Evolutionary conservation across 495 filamentous ascomycete species (phyloP), one percentile per base, ranked within the genome.

Genomic region (Aspergillus leporis): DNA sequence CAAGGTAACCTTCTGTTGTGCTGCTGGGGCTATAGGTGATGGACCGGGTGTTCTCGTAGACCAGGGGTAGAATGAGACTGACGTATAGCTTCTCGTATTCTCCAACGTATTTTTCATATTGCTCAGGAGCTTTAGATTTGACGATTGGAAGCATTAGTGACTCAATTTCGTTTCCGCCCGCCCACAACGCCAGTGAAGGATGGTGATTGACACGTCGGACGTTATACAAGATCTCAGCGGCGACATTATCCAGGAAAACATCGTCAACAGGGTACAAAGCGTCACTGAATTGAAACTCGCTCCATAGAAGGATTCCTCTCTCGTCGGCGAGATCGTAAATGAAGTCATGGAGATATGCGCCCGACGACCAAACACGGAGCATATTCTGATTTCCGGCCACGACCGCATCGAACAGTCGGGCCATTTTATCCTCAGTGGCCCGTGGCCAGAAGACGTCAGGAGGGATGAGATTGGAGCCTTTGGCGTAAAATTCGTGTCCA

Each of bases 241-340:
- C 73, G 28, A 81, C 78, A 52, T 85, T 87, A 16, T 85, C 83
- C 9, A 90, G 66, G 59, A 87, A 89, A 0, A 67, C 72, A 4
- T 73, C 62, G 47, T 83, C 66, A 0, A 83, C 75, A 0, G 87
- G 86, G 60, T 90, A 90, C 16, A 87, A 63, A 0, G 84, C 78
- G 68, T 87, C 85, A 28, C 83, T 82, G 67, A 87, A 89, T 66
- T 87, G 77, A 48, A 88, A 88, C 52, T 89, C 87, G 51, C 80
- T 85, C 86, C 87, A 90, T 5, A 90, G 74, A 14, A 89, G 70
- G 13, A 90, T 78, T 2, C 87, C 87, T 58, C 77, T 74, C 65
- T 88, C 81, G 60, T 90, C 87, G 7, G 85, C 86, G 16, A 88
- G 69, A 59, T 90, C 85, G 61, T 86, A 89, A 51, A 90, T 86